Evolutionary conservation across 139 green algal genomes (phyloP), one percentile per base, ranked within the genome.

Genomic region (Pycnococcus provasolii): DNA sequence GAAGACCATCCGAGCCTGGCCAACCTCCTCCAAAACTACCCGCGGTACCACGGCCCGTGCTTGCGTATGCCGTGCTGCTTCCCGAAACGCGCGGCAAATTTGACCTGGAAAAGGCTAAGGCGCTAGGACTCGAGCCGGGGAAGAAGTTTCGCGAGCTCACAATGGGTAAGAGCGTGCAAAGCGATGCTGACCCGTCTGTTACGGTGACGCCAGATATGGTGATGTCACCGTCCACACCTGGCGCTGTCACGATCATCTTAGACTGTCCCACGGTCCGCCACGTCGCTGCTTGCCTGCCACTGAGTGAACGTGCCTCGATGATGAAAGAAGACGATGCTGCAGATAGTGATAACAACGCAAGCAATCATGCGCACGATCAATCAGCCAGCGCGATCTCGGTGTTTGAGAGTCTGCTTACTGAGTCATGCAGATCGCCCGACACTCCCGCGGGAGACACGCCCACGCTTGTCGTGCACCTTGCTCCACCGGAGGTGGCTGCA

Each of bases 71-170:
- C 1, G 86, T 81, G 55, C 68, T 90, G 71, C 71, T 97, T 58
- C 61, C 83, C 0, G 75, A 71, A 26, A 80, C 86, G 9, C 81
- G 84, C 3, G 91, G 91, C 67, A 95, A 94, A 74, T 96, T 97
- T 63, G 66, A 90, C 55, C 81, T 84, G 0, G 62, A 88, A 47
- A 87, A 86, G 53, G 91, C 91, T 0, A 64, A 70, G 2, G 72
- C 68, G 59, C 78, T 96, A 61, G 89, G 87, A 8, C 79, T 97
- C 15, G 72, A 70, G 0, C 68, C 61, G 8, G 88, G 87, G 11
- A 80, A 83, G 40, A n/a, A 81, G 47, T 90, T 82, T 48, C 88
- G 84, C 3, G 61, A 80, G 61, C 85, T 97, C 48, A 80, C 88
- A 63, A 72, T 67, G 1, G 91, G 90, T 5, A 62, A 88, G 58